phyloP scores from a whole-genome alignment of 176 grass and related monocot species.

The Puya raimondii region DNA sequence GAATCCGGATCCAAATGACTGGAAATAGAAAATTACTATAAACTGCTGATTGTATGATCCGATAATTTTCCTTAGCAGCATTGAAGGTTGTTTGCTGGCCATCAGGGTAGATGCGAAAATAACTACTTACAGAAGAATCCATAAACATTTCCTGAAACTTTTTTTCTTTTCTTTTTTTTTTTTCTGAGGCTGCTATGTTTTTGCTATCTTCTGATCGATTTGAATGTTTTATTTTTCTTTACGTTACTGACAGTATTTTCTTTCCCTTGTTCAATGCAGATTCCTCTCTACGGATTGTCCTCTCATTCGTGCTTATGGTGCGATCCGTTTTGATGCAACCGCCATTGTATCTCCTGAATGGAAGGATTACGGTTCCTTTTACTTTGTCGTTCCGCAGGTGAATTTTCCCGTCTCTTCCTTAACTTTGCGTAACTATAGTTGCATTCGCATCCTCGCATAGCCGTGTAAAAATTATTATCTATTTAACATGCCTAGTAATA shows the following conservation, averaged over 20 bases:
- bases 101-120: too few relatives aligned
- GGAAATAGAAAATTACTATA: too few relatives aligned
- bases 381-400: slow-evolving; percentile 85
- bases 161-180: too few relatives aligned
- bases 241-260: neutral
- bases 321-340: slow-evolving; percentile 72
- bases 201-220: too few relatives aligned
- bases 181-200: too few relatives aligned
- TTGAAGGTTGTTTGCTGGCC: neutral
- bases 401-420: neutral
- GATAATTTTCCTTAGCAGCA: too few relatives aligned
- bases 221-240: neutral
- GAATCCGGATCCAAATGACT: too few relatives aligned
- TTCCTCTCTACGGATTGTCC: slow-evolving; percentile 75
- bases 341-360: slow-evolving; percentile 50
- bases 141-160: too few relatives aligned
- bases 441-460: neutral
- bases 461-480: neutral
- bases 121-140: neutral
- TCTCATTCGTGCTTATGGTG: slow-evolving; percentile 71
- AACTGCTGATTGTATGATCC: too few relatives aligned
- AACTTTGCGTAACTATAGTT: neutral
- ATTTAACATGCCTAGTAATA: neutral
- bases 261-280: slow-evolving; percentile 21
- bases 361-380: slow-evolving; percentile 80